Evolutionary conservation across 2,329 filamentous ascomycete species (phyloP), one percentile per base, ranked within the genome.

Genomic region (Penicillium nordicum): DNA sequence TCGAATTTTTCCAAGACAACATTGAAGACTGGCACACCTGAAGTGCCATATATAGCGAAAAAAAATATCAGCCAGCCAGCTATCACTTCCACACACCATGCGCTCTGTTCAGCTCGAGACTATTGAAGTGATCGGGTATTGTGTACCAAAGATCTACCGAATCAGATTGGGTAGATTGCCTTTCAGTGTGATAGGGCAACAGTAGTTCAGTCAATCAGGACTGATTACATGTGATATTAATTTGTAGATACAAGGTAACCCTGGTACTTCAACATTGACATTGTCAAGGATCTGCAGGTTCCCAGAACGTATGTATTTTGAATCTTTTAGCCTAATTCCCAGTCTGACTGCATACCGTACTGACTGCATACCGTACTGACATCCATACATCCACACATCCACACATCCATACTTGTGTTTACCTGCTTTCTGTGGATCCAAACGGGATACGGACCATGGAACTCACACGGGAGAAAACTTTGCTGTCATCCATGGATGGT

Each of bases 201-300:
- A 23, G 10, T 50, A 44, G 12, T 4, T 21, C 18, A 18, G 32
- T 12, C 21, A 27, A 34, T 37, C 32, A 38, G 29, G 14, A 36
- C 5, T 25, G 12, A 30, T 9, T 40, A 27, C 16, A 27, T n/a
- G 25, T 18, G 29, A 40, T 37, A 25, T 9, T 45, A 21, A 23
- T 9, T 45, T 30, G 1, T 29, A 45, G n/a, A 5, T 18, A 4
- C n/a, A 21, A 30, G 11, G 11, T 37, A n/a, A 32, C 14, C 23
- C 11, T 25, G 25, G 12, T 29, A 21, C 40, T 29, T 53, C 25
- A n/a, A 55, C 34, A 55, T 55, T 51, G 48, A 27, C 30, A 37
- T 54, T 54, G 37, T 54, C 29, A 42, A 32, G 14, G 51, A 54
- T 43, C 44, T 50, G 30, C 51, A 50, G 5, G 30, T 18, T 47